Base-by-base conservation (phyloP, 2,329 filamentous ascomycete species). In the Verticillium albo-atrum region DNA sequence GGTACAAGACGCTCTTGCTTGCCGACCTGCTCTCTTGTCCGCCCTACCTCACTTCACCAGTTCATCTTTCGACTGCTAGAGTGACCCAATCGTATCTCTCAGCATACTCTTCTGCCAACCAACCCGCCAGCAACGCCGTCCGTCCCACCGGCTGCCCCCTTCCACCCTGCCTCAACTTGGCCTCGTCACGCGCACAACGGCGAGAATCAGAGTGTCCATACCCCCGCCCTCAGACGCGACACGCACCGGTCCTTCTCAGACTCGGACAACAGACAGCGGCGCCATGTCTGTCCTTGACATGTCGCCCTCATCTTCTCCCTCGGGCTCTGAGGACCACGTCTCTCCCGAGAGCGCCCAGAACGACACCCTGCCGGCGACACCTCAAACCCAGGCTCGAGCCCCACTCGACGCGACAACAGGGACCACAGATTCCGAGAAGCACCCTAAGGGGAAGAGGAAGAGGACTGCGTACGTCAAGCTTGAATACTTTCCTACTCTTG, bases 361-460 rank as follows among this genome's bases (percentile, higher is more conserved):
- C 20, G 42, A 23, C 10, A 50, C 20, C 14, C 42, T 12, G 20
- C 42, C 42, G 10, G 42, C 20, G 10, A 50, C 42, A 50, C 42
- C 42, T 26, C n/a, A 20, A 17, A 17, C 35, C 35, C 35, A 50
- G 42, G 42, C 20, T 50, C 42, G 25, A 23, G 42, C 42, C 20
- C 20, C 42, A 23, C 42, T 50, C 42, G 42, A 50, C 42, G 42
- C 42, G 42, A 23, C 42, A 20, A 50, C 7, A 2, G 20, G 20
- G 3, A 9, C 20, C 7, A 23, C 42, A 12, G 42, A 50, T 9
- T 17, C 17, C 17, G 42, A 77, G 63, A 77, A 75, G 64, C 83
- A 85, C 64, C 82, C 83, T 63, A 85, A 84, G 74, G 81, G 79
- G 64, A 86, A 84, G 77, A 78, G 85, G 74, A 88, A 87, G 73